These are phyloP conservation scores for Chlorella sp. DNA, from an alignment of 139 green algal genomes.

Conservation along the genomic window DNA sequence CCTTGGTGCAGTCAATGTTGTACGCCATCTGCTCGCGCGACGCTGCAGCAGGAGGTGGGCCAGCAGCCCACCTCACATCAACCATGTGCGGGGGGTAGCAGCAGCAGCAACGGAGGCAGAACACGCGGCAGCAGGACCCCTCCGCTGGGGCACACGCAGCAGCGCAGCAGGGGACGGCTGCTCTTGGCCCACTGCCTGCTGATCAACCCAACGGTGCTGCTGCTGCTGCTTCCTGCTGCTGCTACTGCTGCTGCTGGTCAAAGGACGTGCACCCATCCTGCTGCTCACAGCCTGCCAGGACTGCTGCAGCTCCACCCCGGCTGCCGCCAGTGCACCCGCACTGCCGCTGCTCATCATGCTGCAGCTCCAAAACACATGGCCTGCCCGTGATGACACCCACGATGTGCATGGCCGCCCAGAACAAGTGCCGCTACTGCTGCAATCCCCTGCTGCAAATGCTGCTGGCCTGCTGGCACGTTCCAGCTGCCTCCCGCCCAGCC, in stretches of 20 bases:
- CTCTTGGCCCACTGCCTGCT: background rate
- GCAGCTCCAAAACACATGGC: too few relatives aligned
- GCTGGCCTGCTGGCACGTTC: too few relatives aligned
- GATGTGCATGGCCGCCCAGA: too few relatives aligned
- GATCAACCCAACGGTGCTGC: background rate
- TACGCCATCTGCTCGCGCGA: constrained; percentile 79
- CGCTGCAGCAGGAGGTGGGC: background rate
- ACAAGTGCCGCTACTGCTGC: too few relatives aligned
- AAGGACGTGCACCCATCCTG: too few relatives aligned
- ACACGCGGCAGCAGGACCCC: too few relatives aligned
- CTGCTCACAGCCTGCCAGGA: background rate
- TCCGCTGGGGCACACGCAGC: background rate
- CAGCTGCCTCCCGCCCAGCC: too few relatives aligned
- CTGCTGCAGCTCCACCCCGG: background rate
- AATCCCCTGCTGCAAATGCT: too few relatives aligned
- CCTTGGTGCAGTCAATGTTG: constrained; percentile 88
- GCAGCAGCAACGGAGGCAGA: background rate
- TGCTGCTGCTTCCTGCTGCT: background rate
- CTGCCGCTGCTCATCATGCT: background rate
- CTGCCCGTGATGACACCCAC: too few relatives aligned
- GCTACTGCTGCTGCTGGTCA: background rate
- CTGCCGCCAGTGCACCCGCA: background rate
- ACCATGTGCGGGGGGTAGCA: too few relatives aligned
- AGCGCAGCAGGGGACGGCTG: background rate
- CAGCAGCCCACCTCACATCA: too few relatives aligned